These are phyloP conservation scores for Gamsiella multidivaricata DNA, from an alignment of 192 early-diverging fungal species.

Conservation along the genomic window DNA sequence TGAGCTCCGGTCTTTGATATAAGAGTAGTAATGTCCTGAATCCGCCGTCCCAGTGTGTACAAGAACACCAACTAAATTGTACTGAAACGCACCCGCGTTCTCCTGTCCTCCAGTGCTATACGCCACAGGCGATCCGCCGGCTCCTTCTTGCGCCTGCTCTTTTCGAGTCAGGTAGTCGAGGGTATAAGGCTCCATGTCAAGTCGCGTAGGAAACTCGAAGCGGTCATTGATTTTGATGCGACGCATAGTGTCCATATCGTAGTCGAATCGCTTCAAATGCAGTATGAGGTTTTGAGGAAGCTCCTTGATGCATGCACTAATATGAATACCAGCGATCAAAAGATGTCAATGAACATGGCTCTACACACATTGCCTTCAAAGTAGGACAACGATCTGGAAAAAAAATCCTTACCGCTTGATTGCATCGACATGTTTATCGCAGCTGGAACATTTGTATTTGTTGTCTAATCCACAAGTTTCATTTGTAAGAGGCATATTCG, in stretches of 20 bases:
- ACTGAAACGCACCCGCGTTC: constrained; percentile 48
- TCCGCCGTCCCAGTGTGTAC: constrained; percentile 71
- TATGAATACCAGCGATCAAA: constrained; percentile 10
- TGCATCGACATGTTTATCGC: constrained; percentile 67
- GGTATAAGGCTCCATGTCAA: constrained; percentile 71
- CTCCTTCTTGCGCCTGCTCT: constrained; percentile 52
- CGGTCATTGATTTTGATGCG: constrained; percentile 70
- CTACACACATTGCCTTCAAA: no score
- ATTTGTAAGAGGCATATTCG: no score
- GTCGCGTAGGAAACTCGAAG: constrained; percentile 64
- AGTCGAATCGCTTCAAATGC: constrained; percentile 74
- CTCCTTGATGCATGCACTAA: constrained; percentile 61
- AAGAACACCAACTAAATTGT: constrained; percentile 65
- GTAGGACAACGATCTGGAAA: not conserved
- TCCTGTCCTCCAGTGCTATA: not conserved
- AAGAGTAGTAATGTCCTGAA: constrained; percentile 69
- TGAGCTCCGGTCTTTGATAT: constrained; percentile 54
- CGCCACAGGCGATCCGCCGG: constrained; percentile 15
- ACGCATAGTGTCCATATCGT: constrained; percentile 66
- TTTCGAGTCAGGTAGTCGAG: constrained; percentile 53
- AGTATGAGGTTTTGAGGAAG: constrained; percentile 68
- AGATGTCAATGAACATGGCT: no score
- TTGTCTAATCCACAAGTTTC: constrained; percentile 37
- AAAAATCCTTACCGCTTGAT: constrained; percentile 65
- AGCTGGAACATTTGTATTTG: constrained; percentile 64